Conservation (phyloP, 2,329 filamentous ascomycete species). For the Leptographium procerum region DNA sequence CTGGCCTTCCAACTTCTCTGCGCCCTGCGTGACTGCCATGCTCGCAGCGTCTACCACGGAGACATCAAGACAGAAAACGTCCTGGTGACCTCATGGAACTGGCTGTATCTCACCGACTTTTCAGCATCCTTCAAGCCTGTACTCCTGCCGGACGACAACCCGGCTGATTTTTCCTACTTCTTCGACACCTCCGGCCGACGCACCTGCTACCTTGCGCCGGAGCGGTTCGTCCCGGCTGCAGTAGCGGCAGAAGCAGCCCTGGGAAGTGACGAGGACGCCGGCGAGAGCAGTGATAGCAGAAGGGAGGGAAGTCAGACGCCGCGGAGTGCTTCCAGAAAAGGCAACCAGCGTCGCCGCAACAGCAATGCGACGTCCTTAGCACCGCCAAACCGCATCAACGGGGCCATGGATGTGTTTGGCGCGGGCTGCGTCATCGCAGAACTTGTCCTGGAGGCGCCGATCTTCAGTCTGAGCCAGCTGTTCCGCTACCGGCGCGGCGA, state of each 20-base stretch:
- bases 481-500: slow-evolving; percentile 90
- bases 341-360: neutral
- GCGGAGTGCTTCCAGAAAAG: neutral
- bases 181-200: slow-evolving; percentile 87
- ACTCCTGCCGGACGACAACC: slow-evolving; percentile 89
- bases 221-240: slow-evolving; percentile 69
- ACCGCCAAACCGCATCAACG: slow-evolving; percentile 36
- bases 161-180: slow-evolving; percentile 94
- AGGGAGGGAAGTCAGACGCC: neutral
- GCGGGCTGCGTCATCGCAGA: slow-evolving; percentile 94
- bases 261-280: slow-evolving; percentile 36
- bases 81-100: slow-evolving; percentile 97
- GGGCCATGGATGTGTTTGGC: slow-evolving; percentile 99
- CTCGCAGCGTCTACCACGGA: slow-evolving; percentile 81
- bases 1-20: slow-evolving; percentile 90
- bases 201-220: slow-evolving; percentile 91
- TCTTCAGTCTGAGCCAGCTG: slow-evolving; percentile 94
- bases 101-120: slow-evolving; percentile 96
- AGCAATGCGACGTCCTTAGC: neutral
- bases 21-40: slow-evolving; percentile 82
- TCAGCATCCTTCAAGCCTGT: slow-evolving; percentile 92
- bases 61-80: slow-evolving; percentile 99
- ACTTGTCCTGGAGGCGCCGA: slow-evolving; percentile 84
- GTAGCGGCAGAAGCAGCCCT: slow-evolving; percentile 29
- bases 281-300: neutral